These are phyloP conservation scores for Cucurbita maxima DNA, from an alignment of 306 rosid species.

Conservation along the genomic window DNA sequence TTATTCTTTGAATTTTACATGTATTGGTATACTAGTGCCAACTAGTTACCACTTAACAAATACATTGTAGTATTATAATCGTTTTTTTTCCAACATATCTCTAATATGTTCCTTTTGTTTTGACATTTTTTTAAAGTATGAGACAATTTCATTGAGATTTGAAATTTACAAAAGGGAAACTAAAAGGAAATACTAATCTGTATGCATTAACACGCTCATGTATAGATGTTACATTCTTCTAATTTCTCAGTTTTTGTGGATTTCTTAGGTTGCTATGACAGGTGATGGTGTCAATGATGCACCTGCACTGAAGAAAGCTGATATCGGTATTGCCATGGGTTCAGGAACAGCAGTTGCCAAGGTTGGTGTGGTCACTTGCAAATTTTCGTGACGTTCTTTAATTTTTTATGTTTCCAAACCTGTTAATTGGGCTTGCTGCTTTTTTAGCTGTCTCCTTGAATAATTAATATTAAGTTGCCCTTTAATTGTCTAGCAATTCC, in stretches of 20 bases:
- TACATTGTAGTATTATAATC: too few species aligned
- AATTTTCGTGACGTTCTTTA: not conserved
- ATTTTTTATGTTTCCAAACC: not conserved
- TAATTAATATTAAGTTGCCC: not conserved
- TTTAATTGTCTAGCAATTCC: not conserved
- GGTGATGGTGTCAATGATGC: slow-evolving; percentile 99
- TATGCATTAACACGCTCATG: not conserved
- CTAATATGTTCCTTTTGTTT: too few species aligned
- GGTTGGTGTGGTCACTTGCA: slow-evolving; percentile 27
- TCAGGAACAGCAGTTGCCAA: slow-evolving; percentile 98
- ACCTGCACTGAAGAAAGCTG: slow-evolving; percentile 95
- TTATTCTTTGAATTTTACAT: too few species aligned
- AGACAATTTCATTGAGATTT: too few species aligned
- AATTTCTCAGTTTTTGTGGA: slow-evolving; percentile 2
- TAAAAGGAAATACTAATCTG: not conserved
- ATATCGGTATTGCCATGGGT: slow-evolving; percentile 98
- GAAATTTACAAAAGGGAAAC: not conserved
- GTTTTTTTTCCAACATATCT: too few species aligned
- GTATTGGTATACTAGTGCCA: too few species aligned
- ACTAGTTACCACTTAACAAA: too few species aligned
- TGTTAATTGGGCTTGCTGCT: not conserved
- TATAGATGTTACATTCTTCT: not conserved
- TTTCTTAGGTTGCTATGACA: slow-evolving; percentile 90
- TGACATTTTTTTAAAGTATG: too few species aligned
- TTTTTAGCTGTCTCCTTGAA: not conserved